Percentiles rank a stretch among this genome's conserved stretches.
Conservation (phyloP, 129 eudicot species). For the Pittosporum tobira region DNA sequence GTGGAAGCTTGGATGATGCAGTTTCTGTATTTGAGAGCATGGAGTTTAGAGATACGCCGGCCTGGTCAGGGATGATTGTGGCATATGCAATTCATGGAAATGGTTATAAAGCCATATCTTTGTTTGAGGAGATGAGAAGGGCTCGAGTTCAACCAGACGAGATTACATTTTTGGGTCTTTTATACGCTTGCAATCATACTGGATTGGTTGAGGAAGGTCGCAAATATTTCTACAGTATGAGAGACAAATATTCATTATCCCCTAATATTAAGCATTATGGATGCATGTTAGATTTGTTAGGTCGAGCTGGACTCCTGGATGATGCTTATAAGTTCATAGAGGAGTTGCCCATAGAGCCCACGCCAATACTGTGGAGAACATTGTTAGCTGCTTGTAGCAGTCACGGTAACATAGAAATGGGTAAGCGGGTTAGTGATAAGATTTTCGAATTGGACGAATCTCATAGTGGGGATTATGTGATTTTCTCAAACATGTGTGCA, state of each 20-base stretch:
- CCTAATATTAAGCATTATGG: conserved; percentile 44
- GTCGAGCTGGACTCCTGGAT: conserved; percentile 29
- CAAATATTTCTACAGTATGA: conserved; percentile 22
- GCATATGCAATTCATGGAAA: conserved; percentile 42
- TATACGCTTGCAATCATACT: conserved; percentile 37
- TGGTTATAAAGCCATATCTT: conserved; percentile 24
- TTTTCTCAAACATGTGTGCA: conserved; percentile 45
- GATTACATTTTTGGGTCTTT: conserved; percentile 35
- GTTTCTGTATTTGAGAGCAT: conserved; percentile 26
- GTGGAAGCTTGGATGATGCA: conserved; percentile 42
- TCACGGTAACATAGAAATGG: conserved; percentile 31
- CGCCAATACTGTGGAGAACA: conserved; percentile 41
- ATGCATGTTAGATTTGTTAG: conserved; percentile 34
- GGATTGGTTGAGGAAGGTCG: conserved; percentile 33
- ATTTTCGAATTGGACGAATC: conserved; percentile 28
- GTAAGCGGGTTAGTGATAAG: conserved; percentile 16
- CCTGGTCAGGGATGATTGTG: conserved; percentile 47
- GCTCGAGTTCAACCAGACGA: conserved; percentile 27
- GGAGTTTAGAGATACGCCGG: conserved; percentile 25
- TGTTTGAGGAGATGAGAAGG: conserved; percentile 27
- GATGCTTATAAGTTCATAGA: conserved; percentile 31
- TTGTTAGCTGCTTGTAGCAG: conserved; percentile 39
- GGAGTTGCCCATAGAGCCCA: conserved; percentile 32
- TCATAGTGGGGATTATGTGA: conserved; percentile 41
- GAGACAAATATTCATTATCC: conserved; percentile 15